Percentiles rank a stretch among this genome's conserved stretches.
Conservation (phyloP, 192 early-diverging fungal genomes). For the Pilaira anomala region DNA sequence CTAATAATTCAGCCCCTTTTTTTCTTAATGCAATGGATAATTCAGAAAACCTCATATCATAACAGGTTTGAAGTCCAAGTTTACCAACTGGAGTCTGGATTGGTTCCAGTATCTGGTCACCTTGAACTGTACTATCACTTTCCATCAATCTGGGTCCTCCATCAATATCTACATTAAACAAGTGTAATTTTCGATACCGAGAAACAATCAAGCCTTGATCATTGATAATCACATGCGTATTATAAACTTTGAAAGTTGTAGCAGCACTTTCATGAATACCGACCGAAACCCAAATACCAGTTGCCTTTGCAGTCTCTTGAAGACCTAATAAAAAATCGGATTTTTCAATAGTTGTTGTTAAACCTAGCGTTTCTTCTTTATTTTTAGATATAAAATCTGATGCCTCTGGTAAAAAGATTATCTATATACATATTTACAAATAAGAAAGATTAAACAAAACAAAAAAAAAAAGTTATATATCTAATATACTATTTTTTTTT, state of each 20-base stretch:
- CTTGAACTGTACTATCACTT: conserved; percentile 39
- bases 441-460: neutral
- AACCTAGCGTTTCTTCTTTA: conserved; percentile 42
- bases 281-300: conserved; percentile 67
- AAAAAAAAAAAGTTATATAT: neutral
- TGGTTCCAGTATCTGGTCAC: conserved; percentile 37
- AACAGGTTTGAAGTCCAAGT: conserved; percentile 67
- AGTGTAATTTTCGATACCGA: conserved; percentile 73
- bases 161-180: conserved; percentile 71
- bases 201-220: conserved; percentile 52
- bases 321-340: conserved; percentile 59
- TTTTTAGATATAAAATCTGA: conserved; percentile 74
- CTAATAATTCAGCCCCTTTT: conserved; percentile 65
- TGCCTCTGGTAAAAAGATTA: conserved; percentile 81
- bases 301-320: conserved; percentile 52
- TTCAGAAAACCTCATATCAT: conserved; percentile 82
- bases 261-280: conserved; percentile 70
- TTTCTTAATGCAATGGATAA: conserved; percentile 53
- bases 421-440: too few species aligned
- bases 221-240: conserved; percentile 68
- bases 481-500: neutral
- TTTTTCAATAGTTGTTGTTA: conserved; percentile 47
- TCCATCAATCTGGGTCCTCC: conserved; percentile 50
- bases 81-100: conserved; percentile 53
- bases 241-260: conserved; percentile 44